Base-by-base conservation (phyloP, 208 protist genomes). In the Wallacemonas sp. region DNA sequence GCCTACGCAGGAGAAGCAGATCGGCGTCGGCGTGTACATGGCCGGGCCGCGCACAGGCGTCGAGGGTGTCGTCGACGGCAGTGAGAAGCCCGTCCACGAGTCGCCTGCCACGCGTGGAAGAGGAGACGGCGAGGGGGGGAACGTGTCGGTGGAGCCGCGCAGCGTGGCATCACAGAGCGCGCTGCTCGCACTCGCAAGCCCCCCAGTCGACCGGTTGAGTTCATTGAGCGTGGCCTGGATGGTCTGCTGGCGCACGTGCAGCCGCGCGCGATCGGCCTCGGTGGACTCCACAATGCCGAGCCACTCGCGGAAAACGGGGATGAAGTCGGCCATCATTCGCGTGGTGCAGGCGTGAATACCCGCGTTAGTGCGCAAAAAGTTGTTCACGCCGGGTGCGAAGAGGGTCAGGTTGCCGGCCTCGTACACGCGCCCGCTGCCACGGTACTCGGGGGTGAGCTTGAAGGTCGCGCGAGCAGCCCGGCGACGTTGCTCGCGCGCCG, bases 1-100 rank as follows among this genome's bases (percentile, higher is more conserved):
- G 2, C 79, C 85, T 22, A 88, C 74, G 59, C 72, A 76, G 16
- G 85, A 91, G 57, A 91, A 76, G 44, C 65, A 91, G 3, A 79
- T 42, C 10, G 79, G 78, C 8, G 69, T 32, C 18, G 67, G 67
- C 29, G 31, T 29, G 4, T 59, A 26, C 1, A 48, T 61, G 2
- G 22, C 44, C 10, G 33, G 8, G 3, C 12, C 63, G 23, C 5
- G 14, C 33, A 5, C 0, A 32, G 31, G 0, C 26, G 32, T 31
- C 10, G 16, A 1, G 44, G 33, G 18, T 26, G 38, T 16, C 38
- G 57, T 48, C 10, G 57, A 31, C 22, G 48, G 48, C 22, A 32
- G 48, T 23, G 48, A 55, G 26, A 55, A 55, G 31, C 32, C 52
- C 29, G 52, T 14, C 52, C 52, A 59, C 10, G 52, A 59, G 31